Evolutionary conservation across 352 stramenopile species (phyloP).

Genomic region (Phytophthora idaei): DNA sequence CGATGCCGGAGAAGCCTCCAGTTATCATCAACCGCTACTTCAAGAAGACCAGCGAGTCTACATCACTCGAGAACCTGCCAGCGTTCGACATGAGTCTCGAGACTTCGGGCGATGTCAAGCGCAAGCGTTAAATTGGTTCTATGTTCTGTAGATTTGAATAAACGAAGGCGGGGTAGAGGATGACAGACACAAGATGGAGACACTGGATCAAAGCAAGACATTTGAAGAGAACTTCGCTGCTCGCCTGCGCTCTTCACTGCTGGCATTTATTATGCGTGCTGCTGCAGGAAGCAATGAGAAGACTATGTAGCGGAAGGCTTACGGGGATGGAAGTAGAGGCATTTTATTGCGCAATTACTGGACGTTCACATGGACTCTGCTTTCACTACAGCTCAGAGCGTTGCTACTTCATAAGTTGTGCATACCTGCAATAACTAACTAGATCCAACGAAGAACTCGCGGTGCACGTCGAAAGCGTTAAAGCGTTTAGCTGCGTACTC

Average conservation of each 20-base stretch:
- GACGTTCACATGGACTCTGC: conserved; percentile 34
- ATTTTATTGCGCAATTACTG: conserved; percentile 37
- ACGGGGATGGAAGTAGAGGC: conserved; percentile 29
- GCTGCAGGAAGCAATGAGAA: not conserved
- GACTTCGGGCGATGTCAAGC: conserved; percentile 82
- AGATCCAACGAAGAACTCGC: conserved; percentile 63
- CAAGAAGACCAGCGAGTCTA: conserved; percentile 88
- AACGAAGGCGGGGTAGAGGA: not conserved
- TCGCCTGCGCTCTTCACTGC: not conserved
- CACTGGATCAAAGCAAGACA: conserved; percentile 6
- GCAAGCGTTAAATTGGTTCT: conserved; percentile 66
- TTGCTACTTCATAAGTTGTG: conserved; percentile 21
- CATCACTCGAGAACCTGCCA: conserved; percentile 87
- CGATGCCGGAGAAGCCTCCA: conserved; percentile 70
- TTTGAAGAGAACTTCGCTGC: conserved; percentile 1
- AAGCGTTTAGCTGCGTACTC: conserved; percentile 87
- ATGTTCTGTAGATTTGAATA: conserved; percentile 21
- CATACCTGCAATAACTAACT: conserved; percentile 25
- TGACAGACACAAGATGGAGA: too few species aligned
- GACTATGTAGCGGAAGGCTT: too few species aligned
- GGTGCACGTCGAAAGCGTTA: conserved; percentile 78
- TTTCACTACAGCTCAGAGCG: conserved; percentile 25
- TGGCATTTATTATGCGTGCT: conserved; percentile 4
- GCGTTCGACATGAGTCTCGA: conserved; percentile 87
- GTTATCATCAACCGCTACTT: conserved; percentile 88